Conservation (phyloP, 148 eudicot genomes). For the Vaccinium darrowii region DNA sequence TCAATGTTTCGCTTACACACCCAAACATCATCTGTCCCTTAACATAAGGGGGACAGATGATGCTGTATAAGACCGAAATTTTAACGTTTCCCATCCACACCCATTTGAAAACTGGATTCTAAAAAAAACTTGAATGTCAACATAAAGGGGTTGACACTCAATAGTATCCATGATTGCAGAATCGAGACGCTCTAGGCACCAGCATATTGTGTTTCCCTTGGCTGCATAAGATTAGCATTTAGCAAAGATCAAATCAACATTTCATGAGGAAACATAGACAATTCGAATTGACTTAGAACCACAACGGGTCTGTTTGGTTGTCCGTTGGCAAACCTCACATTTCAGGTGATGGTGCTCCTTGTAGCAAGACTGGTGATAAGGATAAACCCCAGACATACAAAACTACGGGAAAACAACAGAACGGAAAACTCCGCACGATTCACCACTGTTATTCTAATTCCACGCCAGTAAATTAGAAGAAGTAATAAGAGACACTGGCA, state of each 20-base stretch:
- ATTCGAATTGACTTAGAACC: background rate
- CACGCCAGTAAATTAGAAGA: background rate
- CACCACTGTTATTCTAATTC: background rate
- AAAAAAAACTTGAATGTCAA: conserved; percentile 78
- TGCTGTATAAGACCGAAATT: too few species aligned
- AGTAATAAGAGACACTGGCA: background rate
- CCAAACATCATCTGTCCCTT: too few species aligned
- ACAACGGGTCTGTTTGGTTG: background rate
- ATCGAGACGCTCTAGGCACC: conserved; percentile 83
- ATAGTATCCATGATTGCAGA: conserved; percentile 92
- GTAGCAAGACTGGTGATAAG: conserved; percentile 79
- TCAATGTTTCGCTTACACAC: too few species aligned
- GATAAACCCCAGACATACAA: conserved; percentile 75
- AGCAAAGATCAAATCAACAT: background rate
- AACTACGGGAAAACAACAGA: conserved; percentile 44
- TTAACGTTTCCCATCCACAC: too few species aligned
- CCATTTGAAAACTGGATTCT: too few species aligned
- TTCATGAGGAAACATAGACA: background rate
- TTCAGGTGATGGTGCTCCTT: conserved; percentile 85
- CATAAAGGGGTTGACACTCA: conserved; percentile 94
- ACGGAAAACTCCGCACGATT: background rate
- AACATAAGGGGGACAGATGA: too few species aligned
- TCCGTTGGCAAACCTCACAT: conserved; percentile 80
- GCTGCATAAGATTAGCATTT: conserved; percentile 40
- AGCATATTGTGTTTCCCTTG: conserved; percentile 62